Conservation (phyloP, 2,329 filamentous ascomycete genomes). For the Alternaria ventricosa region DNA sequence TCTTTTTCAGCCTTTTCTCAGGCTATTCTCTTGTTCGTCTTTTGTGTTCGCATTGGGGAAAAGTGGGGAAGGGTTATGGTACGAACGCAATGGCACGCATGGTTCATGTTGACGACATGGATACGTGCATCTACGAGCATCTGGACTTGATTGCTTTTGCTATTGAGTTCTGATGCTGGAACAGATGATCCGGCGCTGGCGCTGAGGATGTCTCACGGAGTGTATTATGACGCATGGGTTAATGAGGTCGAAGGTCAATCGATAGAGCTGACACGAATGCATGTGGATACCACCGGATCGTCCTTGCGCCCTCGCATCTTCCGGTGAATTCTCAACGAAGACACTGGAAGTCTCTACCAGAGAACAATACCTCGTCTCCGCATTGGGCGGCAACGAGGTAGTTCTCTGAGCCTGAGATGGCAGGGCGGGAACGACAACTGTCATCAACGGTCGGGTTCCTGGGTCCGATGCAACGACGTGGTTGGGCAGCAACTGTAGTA, state of each 20-base stretch:
- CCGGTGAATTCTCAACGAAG: constrained; percentile 23
- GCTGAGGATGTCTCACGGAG: constrained; percentile 29
- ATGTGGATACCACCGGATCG: constrained; percentile 27
- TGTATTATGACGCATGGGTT: constrained; percentile 36
- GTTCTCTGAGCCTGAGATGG: constrained; percentile 20
- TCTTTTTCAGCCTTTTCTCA: constrained; percentile 21
- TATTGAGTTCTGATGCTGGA: constrained; percentile 30
- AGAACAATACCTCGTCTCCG: constrained; percentile 3
- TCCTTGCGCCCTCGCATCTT: constrained; percentile 16
- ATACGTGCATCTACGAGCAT: constrained; percentile 13
- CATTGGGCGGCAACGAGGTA: constrained; percentile 31
- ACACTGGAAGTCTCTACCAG: constrained; percentile 15
- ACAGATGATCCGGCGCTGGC: constrained; percentile 38
- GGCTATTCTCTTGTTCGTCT: constrained; percentile 21
- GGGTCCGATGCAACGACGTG: constrained; percentile 5
- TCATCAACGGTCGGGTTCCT: constrained; percentile 26
- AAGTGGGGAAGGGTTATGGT: constrained; percentile 12
- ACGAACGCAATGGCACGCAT: constrained; percentile 15
- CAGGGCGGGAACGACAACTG: constrained; percentile 26
- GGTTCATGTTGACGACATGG: constrained; percentile 13
- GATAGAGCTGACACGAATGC: constrained; percentile 22
- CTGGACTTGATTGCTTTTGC: constrained; percentile 35
- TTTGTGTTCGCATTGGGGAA: constrained; percentile 25
- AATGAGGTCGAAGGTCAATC: constrained; percentile 24
- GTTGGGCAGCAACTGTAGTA: constrained; percentile 34